Evolutionary conservation across 192 early-diverging fungal genomes (phyloP).

Genomic region (Gamsiella multidivaricata): DNA sequence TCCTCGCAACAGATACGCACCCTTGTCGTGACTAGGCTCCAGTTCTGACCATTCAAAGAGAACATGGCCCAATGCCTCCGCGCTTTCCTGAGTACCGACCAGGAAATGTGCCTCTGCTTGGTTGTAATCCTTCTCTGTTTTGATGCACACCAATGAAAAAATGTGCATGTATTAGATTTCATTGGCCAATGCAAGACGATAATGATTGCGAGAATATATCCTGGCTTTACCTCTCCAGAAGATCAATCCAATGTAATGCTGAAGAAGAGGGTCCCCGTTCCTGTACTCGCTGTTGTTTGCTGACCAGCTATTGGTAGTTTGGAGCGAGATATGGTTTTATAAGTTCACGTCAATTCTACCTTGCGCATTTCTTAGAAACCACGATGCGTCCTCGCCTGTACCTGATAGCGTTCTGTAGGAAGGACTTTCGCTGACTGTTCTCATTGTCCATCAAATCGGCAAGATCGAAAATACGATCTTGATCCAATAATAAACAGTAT

Average conservation of each 20-base stretch:
- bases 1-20: constrained; percentile 81
- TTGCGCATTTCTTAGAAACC: no score
- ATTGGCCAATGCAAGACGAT: background rate
- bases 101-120: constrained; percentile 90
- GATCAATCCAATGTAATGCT: constrained; percentile 77
- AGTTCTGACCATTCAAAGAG: constrained; percentile 80
- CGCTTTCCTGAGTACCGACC: constrained; percentile 86
- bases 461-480: constrained; percentile 52
- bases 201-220: background rate
- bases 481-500: no score
- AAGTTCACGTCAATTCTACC: no score
- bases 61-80: constrained; percentile 76
- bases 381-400: constrained; percentile 15
- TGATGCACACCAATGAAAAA: background rate
- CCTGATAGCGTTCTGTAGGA: constrained; percentile 67
- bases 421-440: constrained; percentile 57
- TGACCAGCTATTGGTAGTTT: constrained; percentile 70
- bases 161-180: no score
- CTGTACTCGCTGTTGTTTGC: constrained; percentile 64
- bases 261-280: constrained; percentile 75
- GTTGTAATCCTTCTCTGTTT: constrained; percentile 72
- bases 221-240: constrained; percentile 69
- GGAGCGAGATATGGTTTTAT: background rate
- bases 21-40: constrained; percentile 71
- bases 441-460: constrained; percentile 43